These are phyloP conservation scores for Phytophthora kernoviae DNA, from an alignment of 352 stramenopile species.

Conservation along the genomic window DNA sequence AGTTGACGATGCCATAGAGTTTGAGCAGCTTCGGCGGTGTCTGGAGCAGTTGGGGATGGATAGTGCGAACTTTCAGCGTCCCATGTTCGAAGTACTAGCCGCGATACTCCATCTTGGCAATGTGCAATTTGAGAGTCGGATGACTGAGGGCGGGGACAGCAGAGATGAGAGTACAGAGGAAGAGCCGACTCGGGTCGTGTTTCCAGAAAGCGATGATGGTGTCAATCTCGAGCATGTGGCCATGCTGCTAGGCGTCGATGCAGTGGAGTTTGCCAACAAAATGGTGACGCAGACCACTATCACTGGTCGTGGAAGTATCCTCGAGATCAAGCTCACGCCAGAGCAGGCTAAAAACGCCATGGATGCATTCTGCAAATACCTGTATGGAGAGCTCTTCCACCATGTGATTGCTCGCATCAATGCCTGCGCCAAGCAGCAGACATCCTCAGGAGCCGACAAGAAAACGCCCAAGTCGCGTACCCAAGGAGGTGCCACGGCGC, in stretches of 20 bases:
- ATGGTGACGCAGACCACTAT: slow-evolving; percentile 87
- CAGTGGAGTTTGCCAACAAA: slow-evolving; percentile 70
- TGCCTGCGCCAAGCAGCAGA: slow-evolving; percentile 66
- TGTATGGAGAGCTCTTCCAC: slow-evolving; percentile 84
- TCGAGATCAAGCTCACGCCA: slow-evolving; percentile 74
- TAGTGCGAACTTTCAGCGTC: slow-evolving; percentile 57
- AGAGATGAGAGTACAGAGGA: slow-evolving; percentile 22
- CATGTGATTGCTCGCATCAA: slow-evolving; percentile 83
- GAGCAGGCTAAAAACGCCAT: slow-evolving; percentile 83
- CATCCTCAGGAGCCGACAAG: slow-evolving; percentile 19
- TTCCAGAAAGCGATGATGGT: slow-evolving; percentile 55
- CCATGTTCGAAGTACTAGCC: slow-evolving; percentile 76
- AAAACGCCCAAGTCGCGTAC: slow-evolving; percentile 25
- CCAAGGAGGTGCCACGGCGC: slow-evolving; percentile 7
- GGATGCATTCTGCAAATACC: slow-evolving; percentile 86
- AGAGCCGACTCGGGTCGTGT: slow-evolving; percentile 46
- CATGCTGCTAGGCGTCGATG: slow-evolving; percentile 58
- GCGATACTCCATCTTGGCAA: slow-evolving; percentile 79
- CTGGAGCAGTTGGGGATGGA: slow-evolving; percentile 77
- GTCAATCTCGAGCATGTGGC: slow-evolving; percentile 67
- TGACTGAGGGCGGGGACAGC: slow-evolving; percentile 17
- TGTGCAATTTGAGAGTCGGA: slow-evolving; percentile 52
- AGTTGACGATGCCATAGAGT: slow-evolving; percentile 74
- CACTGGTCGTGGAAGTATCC: slow-evolving; percentile 70
- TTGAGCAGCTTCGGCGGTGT: slow-evolving; percentile 67